phyloP scores from a whole-genome alignment of 2,329 filamentous ascomycete genomes.

The Hypoxylon sp. region DNA sequence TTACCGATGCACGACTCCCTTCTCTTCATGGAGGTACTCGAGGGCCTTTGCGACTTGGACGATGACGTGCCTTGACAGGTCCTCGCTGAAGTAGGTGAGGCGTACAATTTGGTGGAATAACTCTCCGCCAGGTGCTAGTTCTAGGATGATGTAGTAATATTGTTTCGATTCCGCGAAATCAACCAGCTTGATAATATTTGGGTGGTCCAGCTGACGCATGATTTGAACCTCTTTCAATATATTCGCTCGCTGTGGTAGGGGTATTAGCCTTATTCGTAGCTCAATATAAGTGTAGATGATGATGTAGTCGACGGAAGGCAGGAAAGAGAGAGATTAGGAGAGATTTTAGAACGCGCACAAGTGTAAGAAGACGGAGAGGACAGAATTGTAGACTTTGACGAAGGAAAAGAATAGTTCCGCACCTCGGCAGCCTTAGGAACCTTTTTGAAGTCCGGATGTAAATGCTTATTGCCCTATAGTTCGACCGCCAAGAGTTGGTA shows the following conservation, averaged over 20 bases:
- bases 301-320: constrained; percentile 18
- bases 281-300: constrained; percentile 19
- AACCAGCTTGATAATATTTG: constrained; percentile 93
- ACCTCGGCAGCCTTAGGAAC: constrained; percentile 97
- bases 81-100: constrained; percentile 98
- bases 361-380: constrained; percentile 46
- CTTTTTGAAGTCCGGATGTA: constrained; percentile 97
- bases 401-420: constrained; percentile 68
- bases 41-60: constrained; percentile 94
- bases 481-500: constrained; percentile 67
- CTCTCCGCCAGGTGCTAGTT: constrained; percentile 94
- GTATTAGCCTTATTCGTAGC: constrained; percentile 49
- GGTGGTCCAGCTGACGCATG: constrained; percentile 96
- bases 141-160: constrained; percentile 97
- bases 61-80: constrained; percentile 94
- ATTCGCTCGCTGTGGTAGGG: constrained; percentile 81
- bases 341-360: constrained; percentile 47
- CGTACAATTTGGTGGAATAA: constrained; percentile 98
- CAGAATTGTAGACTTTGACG: constrained; percentile 44
- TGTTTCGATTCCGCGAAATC: constrained; percentile 94
- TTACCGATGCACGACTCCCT: constrained; percentile 96
- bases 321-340: constrained; percentile 27
- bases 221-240: constrained; percentile 99
- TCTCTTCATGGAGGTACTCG: constrained; percentile 93
- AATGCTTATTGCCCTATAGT: constrained; percentile 86